Percentiles rank a stretch among this genome's conserved stretches.
Conservation (phyloP, 2,329 filamentous ascomycete genomes). For the Furcasterigmium furcatum region DNA sequence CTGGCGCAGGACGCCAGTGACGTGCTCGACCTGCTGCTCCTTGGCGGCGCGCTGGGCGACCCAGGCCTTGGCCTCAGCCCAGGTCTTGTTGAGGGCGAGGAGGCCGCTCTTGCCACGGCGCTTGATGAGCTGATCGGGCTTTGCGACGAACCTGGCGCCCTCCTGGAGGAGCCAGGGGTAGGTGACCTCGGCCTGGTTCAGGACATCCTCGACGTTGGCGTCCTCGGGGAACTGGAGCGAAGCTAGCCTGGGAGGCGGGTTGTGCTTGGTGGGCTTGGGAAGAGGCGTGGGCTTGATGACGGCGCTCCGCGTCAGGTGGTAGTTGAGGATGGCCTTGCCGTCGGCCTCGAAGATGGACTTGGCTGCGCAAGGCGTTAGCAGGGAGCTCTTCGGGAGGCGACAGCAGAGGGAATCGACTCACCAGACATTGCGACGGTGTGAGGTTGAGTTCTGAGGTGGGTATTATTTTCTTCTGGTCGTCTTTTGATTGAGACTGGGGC, state of each 20-base stretch:
- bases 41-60: slow-evolving; percentile 90
- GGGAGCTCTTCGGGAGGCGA: not conserved
- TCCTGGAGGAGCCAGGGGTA: slow-evolving; percentile 90
- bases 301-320: slow-evolving; percentile 95
- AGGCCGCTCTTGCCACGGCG: slow-evolving; percentile 98
- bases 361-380: slow-evolving; percentile 58
- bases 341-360: slow-evolving; percentile 99
- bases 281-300: slow-evolving; percentile 98
- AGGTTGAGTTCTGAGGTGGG: not conserved
- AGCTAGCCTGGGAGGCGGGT: slow-evolving; percentile 85
- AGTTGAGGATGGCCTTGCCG: slow-evolving; percentile 99
- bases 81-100: slow-evolving; percentile 93
- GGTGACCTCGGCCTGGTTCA: slow-evolving; percentile 92
- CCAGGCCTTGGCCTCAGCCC: slow-evolving; percentile 92
- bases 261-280: slow-evolving; percentile 79
- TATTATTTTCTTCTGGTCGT: not conserved
- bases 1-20: slow-evolving; percentile 82
- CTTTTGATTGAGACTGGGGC: not conserved
- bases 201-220: slow-evolving; percentile 74
- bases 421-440: slow-evolving; percentile 1
- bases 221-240: slow-evolving; percentile 92
- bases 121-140: slow-evolving; percentile 99
- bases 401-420: not conserved
- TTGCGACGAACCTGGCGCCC: slow-evolving; percentile 92
- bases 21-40: slow-evolving; percentile 88